Evolutionary conservation across 202 grass and related monocot genomes (phyloP).

Genomic region (Zoysia matrella): DNA sequence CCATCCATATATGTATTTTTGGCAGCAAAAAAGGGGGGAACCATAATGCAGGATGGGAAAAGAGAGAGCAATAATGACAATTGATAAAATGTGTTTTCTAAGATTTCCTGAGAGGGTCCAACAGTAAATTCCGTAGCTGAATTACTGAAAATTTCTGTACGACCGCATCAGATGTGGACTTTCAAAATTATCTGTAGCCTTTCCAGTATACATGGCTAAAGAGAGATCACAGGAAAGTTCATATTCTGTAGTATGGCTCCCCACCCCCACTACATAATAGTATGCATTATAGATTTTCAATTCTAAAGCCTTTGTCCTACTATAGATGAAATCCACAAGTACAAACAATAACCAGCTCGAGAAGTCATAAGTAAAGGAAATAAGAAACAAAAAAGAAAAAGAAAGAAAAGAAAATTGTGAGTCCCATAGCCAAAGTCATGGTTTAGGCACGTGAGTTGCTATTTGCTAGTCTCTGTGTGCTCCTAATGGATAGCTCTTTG

Average conservation of each 20-base stretch:
- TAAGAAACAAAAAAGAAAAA: no score
- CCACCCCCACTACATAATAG: not conserved
- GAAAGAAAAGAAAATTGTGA: no score
- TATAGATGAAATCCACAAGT: no score
- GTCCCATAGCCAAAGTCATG: no score
- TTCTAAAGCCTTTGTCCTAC: not conserved
- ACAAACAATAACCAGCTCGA: no score
- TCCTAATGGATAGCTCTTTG: no score
- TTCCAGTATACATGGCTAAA: not conserved
- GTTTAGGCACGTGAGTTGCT: no score
- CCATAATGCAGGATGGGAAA: no score
- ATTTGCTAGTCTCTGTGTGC: no score
- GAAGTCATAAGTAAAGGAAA: no score
- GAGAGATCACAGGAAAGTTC: not conserved
- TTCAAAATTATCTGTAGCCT: not conserved
- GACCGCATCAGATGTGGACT: constrained; percentile 8
- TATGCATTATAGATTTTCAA: not conserved
- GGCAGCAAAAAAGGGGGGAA: not conserved
- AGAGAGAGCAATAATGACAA: not conserved
- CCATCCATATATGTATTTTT: not conserved
- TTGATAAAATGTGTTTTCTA: not conserved
- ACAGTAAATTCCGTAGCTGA: not conserved
- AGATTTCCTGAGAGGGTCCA: not conserved
- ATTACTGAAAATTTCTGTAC: not conserved
- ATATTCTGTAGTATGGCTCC: not conserved